Conservation (phyloP, 768 basidiomycete genomes). For the Lanmaoa pseudosensibilis region DNA sequence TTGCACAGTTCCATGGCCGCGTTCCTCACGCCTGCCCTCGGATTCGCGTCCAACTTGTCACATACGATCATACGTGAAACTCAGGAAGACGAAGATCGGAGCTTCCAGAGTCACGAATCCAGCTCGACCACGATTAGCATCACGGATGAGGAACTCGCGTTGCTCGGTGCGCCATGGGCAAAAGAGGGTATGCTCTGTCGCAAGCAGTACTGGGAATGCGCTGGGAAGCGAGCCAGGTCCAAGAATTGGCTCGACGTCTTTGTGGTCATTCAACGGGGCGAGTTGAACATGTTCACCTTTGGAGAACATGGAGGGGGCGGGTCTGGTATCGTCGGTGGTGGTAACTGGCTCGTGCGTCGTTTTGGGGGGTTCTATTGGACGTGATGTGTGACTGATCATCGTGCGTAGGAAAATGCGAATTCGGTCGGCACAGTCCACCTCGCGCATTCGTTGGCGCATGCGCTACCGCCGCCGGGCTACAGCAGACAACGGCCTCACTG, state of each 20-base stretch:
- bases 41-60: conserved; percentile 93
- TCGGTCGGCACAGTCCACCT: conserved; percentile 81
- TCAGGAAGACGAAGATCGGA: conserved; percentile 82
- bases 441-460: conserved; percentile 84
- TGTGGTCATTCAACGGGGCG: conserved; percentile 92
- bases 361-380: neutral
- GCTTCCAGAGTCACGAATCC: conserved; percentile 62
- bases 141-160: conserved; percentile 91
- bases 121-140: conserved; percentile 78
- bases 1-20: conserved; percentile 63
- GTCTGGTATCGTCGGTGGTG: conserved; percentile 80
- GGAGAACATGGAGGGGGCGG: conserved; percentile 68
- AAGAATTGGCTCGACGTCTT: conserved; percentile 95
- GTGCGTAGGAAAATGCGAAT: conserved; percentile 75
- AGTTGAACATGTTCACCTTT: conserved; percentile 95
- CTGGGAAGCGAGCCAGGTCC: conserved; percentile 80
- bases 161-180: conserved; percentile 97
- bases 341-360: conserved; percentile 92
- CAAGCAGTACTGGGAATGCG: conserved; percentile 91
- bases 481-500: conserved; percentile 88
- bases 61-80: conserved; percentile 96
- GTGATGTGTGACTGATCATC: conserved; percentile 8
- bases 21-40: conserved; percentile 83
- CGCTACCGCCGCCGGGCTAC: conserved; percentile 90
- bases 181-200: conserved; percentile 96